Evolutionary conservation across 2,329 filamentous ascomycete species (phyloP).

Genomic region (Pseudofabraea citricarpa): DNA sequence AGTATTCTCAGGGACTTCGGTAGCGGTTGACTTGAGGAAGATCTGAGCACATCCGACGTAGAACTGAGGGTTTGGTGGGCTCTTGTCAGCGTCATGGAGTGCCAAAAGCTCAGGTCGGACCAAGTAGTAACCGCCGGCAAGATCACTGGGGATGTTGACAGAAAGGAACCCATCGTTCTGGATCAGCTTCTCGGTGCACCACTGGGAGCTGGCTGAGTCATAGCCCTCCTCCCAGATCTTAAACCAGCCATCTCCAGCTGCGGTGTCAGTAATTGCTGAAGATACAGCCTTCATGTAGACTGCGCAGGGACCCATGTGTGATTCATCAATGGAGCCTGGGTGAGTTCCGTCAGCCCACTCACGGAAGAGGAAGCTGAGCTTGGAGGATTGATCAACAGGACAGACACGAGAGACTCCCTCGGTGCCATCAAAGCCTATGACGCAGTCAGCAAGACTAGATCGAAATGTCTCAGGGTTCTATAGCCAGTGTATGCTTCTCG

Average conservation of each 20-base stretch:
- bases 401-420: slow-evolving; percentile 44
- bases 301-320: slow-evolving; percentile 65
- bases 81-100: slow-evolving; percentile 55
- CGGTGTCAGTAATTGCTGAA: slow-evolving; percentile 46
- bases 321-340: slow-evolving; percentile 52
- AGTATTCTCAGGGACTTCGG: slow-evolving; percentile 42
- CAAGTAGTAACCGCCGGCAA: slow-evolving; percentile 66
- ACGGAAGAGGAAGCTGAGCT: slow-evolving; percentile 55
- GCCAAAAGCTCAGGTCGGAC: slow-evolving; percentile 66
- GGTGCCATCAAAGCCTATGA: slow-evolving; percentile 40
- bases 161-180: slow-evolving; percentile 59
- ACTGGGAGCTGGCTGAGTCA: slow-evolving; percentile 47
- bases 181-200: slow-evolving; percentile 69
- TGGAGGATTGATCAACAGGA: slow-evolving; percentile 20
- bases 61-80: slow-evolving; percentile 61
- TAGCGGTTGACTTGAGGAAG: slow-evolving; percentile 48
- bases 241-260: slow-evolving; percentile 68
- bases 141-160: slow-evolving; percentile 53
- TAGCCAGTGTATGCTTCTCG: too few species aligned
- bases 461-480: too few species aligned
- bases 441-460: too few species aligned
- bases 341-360: slow-evolving; percentile 50
- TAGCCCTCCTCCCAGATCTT: slow-evolving; percentile 72
- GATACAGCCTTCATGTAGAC: slow-evolving; percentile 69
- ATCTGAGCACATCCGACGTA: slow-evolving; percentile 70